Evolutionary conservation across 2,329 filamentous ascomycete genomes (phyloP), one percentile per base, ranked within the genome.

Genomic region (Nectriaceae sp.): DNA sequence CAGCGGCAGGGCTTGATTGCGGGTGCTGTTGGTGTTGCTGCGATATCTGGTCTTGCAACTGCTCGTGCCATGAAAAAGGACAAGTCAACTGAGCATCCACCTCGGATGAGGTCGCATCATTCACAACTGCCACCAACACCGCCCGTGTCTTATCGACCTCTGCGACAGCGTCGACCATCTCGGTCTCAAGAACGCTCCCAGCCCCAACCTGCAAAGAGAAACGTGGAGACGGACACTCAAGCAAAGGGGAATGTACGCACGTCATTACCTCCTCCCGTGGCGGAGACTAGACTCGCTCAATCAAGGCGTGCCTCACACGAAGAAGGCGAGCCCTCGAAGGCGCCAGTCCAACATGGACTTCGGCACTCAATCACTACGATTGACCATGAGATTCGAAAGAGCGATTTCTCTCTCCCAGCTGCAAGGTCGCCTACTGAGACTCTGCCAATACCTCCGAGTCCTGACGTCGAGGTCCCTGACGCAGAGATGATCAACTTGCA

Each of bases 391-490:
- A 40, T 50, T 21, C 40, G 42, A 40, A 49, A 43, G 40, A 50
- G 53, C 42, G 54, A 61, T 49, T 50, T 48, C 43, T 43, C 48
- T 49, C 46, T 49, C 42, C 54, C 37, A 26, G 42, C 42, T 21
- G 39, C 49, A 21, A 40, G 21, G 11, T 21, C 47, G 6, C 44
- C 46, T n/a, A 36, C 40, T 39, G 50, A 56, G 24, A 50, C 55
- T 21, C 51, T 55, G 42, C 44, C 55, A 46, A 57, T 59, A 44
- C 66, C 75, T 20, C 64, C 69, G 13, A 79, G 77, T 26, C 78
- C 79, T 40, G 73, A 70, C 43, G 63, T 79, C 46, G 68, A 75
- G 55, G 61, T 78, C 38, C 76, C 77, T 43, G 57, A 73, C 65
- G 56, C 67, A 47, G 65, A 64, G 35, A 65, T 69, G 67, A 57